Percentiles rank a stretch among this genome's conserved stretches.
Conservation (phyloP, 768 basidiomycete species). For the Leccinum barrowsii region DNA sequence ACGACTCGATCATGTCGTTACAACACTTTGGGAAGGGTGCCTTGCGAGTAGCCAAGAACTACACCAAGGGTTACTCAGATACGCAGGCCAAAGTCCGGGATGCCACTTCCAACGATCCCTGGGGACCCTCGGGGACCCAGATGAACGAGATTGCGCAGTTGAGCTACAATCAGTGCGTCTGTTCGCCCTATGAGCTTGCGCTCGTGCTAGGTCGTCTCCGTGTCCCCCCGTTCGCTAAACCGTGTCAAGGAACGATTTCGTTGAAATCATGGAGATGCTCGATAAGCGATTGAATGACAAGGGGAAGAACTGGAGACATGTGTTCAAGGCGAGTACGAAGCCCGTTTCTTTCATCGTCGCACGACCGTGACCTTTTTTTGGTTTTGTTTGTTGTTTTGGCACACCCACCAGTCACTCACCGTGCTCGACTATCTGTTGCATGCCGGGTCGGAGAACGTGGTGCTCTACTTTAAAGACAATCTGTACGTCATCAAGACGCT, state of each 20-base stretch:
- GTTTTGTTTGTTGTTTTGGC: neutral
- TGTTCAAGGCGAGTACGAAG: constrained; percentile 77
- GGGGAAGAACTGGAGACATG: constrained; percentile 99
- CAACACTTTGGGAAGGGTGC: constrained; percentile 84
- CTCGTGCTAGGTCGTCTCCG: neutral
- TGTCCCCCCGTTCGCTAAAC: neutral
- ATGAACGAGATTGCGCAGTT: constrained; percentile 99
- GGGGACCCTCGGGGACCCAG: constrained; percentile 96
- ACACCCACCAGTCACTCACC: constrained; percentile 66
- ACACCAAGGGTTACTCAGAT: constrained; percentile 95
- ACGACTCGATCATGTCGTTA: constrained; percentile 41
- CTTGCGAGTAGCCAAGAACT: constrained; percentile 88
- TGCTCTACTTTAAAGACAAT: constrained; percentile 97
- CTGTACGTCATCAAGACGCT: constrained; percentile 97
- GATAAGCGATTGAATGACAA: constrained; percentile 98
- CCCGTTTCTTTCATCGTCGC: neutral
- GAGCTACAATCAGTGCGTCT: constrained; percentile 89
- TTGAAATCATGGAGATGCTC: constrained; percentile 99
- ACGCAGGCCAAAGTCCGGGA: constrained; percentile 94
- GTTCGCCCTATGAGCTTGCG: neutral
- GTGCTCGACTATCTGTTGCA: constrained; percentile 95
- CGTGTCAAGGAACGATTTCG: constrained; percentile 77
- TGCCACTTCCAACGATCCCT: constrained; percentile 96
- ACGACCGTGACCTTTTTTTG: neutral
- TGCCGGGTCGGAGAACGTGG: constrained; percentile 96